Evolutionary conservation across 805 yeast genomes (phyloP), one percentile per base, ranked within the genome.

Genomic region (Debaryomyces prosopidis): DNA sequence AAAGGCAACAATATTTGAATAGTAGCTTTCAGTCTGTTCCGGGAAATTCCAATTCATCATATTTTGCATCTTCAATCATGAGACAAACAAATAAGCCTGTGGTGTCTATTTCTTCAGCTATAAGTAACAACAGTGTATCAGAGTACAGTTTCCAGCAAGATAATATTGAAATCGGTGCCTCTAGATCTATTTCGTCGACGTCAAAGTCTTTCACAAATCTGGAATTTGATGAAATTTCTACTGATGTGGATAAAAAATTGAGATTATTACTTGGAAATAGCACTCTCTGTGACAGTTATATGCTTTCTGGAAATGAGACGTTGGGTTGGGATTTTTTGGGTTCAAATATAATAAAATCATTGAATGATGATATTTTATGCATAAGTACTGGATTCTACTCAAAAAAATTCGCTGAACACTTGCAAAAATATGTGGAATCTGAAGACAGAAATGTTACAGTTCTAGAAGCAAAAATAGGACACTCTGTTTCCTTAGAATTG

Each of bases 271-370:
- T 46, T 31, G 47, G 46, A 19, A 40, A 35, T 23, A 39, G 39
- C 16, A 39, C 31, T 11, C 18, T n/a, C 44, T 44, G 18, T 46
- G 43, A 32, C 38, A 43, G 11, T 31, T 43, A 20, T 40, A 43
- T 27, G 18, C 44, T 12, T 37, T 42, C 14, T 39, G 50, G 47
- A 11, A 35, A 42, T 7, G 50, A 47, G 33, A 44, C 47, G 4
- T 43, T 47, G 15, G 48, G 48, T 2, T 48, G 51, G 48, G 48
- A 48, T 12, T 20, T 48, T 15, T 40, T 44, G 18, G 46, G 51
- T 6, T 28, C 47, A 3, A 42, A 48, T 31, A 36, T 44, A 10
- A 40, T 48, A 10, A 18, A 38, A 50, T 58, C 69, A 8, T 12
- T 37, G 3, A 20, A 33, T 10, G 45, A 44, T 34, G 44, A 47